Base-by-base conservation (phyloP, 164 flowering plant genomes). In the Annona squamosa region DNA sequence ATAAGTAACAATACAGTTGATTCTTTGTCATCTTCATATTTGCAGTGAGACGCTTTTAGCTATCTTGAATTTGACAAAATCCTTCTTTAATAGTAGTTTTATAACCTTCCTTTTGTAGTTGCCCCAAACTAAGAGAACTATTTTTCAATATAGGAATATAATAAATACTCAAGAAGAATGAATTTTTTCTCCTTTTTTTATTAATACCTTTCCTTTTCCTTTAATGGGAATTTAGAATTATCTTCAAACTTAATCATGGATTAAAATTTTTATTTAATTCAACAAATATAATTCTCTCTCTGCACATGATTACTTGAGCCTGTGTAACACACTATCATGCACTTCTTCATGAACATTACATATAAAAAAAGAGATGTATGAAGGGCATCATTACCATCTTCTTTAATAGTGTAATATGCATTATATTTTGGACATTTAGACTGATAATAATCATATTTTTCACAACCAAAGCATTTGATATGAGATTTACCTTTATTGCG, bases 341-440 rank as follows among this genome's bases (percentile, higher is more conserved):
- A 3, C 3, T 19, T 2, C 42, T 43, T 43, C 69, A 9, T 7
- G 37, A 26, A 26, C 37, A 26, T 26, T 26, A 26, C 37, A 26
- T 26, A 26, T 26, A 26, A 26, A 26, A 26, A 26, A 26, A 10
- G 3, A 19, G 12, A 9, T 67, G 47, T 0, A 67, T 17, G 18
- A 10, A 45, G 4, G 69, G n/a, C 69, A 67, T 67, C 48, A 67
- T 7, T 10, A 67, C 47, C 69, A 67, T 44, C 47, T 67, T 18
- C 64, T 13, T 62, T 41, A 9, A 3, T 48, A 4, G 9, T 48
- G 44, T 4, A 4, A 3, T 67, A n/a, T 10, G n/a, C 69, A 16
- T 10, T 10, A 67, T 67, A 43, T 1, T 43, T 2, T 19, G 48
- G 69, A 41, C 69, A 67, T 43, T 67, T 18, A 1, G 13, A 67